Evolutionary conservation across 228 moss, liverwort and hornwort species (phyloP), one percentile per base, ranked within the genome.

Genomic region (Sphagnum fallax): DNA sequence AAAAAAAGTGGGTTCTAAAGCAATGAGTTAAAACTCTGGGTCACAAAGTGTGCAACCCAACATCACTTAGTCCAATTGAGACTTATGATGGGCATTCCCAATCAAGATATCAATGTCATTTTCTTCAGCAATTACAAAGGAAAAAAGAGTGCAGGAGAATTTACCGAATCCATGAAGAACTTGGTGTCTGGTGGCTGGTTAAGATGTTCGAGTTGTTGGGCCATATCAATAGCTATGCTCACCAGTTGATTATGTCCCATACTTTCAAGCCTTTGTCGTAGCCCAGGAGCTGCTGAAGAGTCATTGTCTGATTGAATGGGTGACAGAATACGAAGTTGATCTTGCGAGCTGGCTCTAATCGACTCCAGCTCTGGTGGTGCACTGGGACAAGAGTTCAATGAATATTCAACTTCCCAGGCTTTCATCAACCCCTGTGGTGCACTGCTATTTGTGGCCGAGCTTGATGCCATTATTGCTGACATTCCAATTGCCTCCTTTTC

Each of bases 191-290:
- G 32, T 16, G 65, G 63, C 16, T 76, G 69, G 71, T 71, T 76
- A 5, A 69, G 73, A 16, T 74, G 73, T 16, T 76, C 71, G 74
- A 76, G 78, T 60, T 71, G 78, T 53, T 69, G 71, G 60, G 63
- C 73, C 69, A 82, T 70, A 13, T 53, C 66, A 5, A 76, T 69
- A 52, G 76, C 73, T 13, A 79, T 15, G 62, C 50, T 60, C 69
- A 79, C 76, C 58, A 82, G 63, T 16, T 71, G 79, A 64, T 76
- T 71, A 14, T 82, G 73, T 67, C 74, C 74, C 53, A 82, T 10
- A 8, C 73, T 60, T 62, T 71, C 76, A 78, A 82, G 63, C 9
- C 16, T 66, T 47, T 74, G 68, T 59, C 65, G 76, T 55, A 83
- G 53, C 49, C 55, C 79, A 63, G 12, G 12, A 49, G 13, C 47